Base-by-base conservation (phyloP, 2,329 filamentous ascomycete species). In the Phialophora macrospora region DNA sequence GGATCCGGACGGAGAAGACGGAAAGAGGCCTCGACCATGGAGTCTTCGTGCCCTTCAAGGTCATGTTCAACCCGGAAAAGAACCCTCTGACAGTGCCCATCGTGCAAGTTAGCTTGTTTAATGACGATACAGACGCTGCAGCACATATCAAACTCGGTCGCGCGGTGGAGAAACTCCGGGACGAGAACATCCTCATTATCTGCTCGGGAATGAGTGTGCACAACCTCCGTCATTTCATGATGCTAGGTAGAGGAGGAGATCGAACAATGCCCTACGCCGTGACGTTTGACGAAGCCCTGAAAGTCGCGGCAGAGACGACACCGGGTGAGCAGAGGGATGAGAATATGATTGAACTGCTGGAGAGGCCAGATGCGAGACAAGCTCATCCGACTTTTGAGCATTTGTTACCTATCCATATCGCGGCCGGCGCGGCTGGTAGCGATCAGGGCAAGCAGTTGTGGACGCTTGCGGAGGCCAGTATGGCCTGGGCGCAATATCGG, bases 121-220 rank as follows among this genome's bases (percentile, higher is more conserved):
- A 84, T 63, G 84, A 80, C 55, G 87, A 90, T 69, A 70, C 65
- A 8, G 85, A 90, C 65, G 85, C 88, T 0, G 81, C 84, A 65
- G 82, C 85, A 73, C 90, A 93, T 74, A 90, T 88, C 76, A 81
- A 80, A 2, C 83, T 93, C 1, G 90, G 90, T 1, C 81, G 85
- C 64, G 89, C 90, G 1, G 80, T 93, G 1, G 78, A 85, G 8
- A 77, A 82, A n/a, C 82, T 93, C 1, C 84, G 90, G 17, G 86
- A 90, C 17, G 84, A 90, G 61, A 85, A 85, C 20, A 82, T 92
- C 59, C 81, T 89, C 56, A 87, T 93, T 65, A 85, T 93, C 54
- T 85, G 85, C 26, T 89, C 88, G 0, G 90, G 90, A 11, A 92
- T 92, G 89, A 88, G 89, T 0, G 90, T 90, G 24, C 89, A 91